Percentiles rank a stretch among this genome's conserved stretches.
Evolutionary conservation across 2,329 filamentous ascomycete genomes (phyloP).

Genomic region (Beauveria caledonica): DNA sequence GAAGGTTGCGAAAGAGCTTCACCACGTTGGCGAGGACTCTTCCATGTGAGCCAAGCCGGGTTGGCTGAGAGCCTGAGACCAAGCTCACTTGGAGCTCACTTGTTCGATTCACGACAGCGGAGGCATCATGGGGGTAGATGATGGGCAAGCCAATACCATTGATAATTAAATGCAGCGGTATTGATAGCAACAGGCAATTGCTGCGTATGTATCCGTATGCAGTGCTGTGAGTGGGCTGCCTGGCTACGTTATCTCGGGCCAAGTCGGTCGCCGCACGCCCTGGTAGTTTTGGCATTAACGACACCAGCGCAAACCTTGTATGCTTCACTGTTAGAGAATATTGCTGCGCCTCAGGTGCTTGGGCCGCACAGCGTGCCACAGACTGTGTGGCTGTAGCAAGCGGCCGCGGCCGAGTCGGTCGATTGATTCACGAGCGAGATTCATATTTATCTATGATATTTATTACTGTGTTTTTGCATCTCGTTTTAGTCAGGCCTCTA

Average conservation of each 20-base stretch:
- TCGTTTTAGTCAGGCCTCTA: not conserved
- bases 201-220: not conserved
- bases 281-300: not conserved
- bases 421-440: not conserved
- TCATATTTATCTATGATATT: not conserved
- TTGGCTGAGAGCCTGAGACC: not conserved
- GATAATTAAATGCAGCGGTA: not conserved
- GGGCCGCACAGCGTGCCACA: not conserved
- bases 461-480: too few species aligned
- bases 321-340: not conserved
- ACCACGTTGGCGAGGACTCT: not conserved
- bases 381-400: not conserved
- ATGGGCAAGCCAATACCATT: not conserved
- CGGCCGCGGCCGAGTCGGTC: not conserved
- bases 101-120: not conserved
- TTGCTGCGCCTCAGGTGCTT: not conserved
- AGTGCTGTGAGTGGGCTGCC: not conserved
- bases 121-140: not conserved
- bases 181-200: slow-evolving; percentile 1
- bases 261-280: not conserved
- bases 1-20: not conserved
- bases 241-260: not conserved
- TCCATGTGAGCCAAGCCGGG: not conserved
- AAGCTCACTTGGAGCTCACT: slow-evolving; percentile 8
- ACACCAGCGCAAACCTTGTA: not conserved